Evolutionary conservation across 306 rosid genomes (phyloP).

Genomic region (Gastrolobium bilobum): DNA sequence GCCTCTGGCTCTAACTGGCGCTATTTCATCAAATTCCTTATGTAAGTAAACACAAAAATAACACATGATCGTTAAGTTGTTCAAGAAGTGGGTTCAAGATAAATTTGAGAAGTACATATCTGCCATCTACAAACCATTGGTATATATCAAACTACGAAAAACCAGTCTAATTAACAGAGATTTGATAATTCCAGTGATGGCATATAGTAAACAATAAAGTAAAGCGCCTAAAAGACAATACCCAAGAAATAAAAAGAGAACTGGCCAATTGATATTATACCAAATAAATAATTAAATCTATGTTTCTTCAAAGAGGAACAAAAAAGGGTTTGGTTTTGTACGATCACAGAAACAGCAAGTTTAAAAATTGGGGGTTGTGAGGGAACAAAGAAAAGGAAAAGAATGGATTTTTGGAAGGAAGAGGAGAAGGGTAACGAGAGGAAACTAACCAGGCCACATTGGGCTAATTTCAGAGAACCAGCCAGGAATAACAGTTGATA

Average conservation of each 20-base stretch:
- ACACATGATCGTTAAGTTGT: background rate
- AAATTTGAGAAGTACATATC: background rate
- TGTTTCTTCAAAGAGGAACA: background rate
- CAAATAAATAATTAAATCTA: slow-evolving; percentile 33
- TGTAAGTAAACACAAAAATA: background rate
- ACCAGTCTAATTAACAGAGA: background rate
- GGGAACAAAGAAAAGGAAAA: slow-evolving; percentile 28
- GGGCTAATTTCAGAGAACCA: slow-evolving; percentile 99
- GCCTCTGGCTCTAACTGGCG: background rate
- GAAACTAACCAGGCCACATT: slow-evolving; percentile 96
- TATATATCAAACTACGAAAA: slow-evolving; percentile 14
- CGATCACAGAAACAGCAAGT: background rate
- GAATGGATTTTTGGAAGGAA: background rate
- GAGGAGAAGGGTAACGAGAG: background rate
- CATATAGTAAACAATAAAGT: background rate
- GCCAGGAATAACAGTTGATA: slow-evolving; percentile 85
- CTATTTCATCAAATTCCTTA: background rate
- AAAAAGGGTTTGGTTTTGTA: background rate
- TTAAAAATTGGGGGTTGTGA: background rate
- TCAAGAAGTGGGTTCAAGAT: background rate
- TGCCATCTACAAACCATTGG: background rate
- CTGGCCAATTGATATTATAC: background rate
- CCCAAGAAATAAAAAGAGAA: background rate
- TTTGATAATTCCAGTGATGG: background rate
- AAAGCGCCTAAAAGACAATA: background rate